phyloP scores from a whole-genome alignment of 2,329 filamentous ascomycete genomes.

The Byssoonygena ceratinophila region DNA sequence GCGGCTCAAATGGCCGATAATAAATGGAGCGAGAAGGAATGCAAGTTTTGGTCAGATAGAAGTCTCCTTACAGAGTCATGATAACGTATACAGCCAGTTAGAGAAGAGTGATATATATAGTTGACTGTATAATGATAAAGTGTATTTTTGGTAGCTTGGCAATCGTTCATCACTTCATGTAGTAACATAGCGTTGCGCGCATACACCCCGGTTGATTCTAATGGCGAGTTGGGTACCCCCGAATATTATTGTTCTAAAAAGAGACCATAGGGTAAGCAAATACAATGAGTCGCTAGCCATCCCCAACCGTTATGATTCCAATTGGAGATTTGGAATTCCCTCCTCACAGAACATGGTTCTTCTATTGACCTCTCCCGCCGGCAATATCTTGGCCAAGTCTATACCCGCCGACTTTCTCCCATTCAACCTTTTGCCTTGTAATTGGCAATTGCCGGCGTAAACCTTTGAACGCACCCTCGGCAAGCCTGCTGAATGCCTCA shows the following conservation, averaged over 20 bases:
- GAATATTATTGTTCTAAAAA: background rate
- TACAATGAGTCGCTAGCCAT: background rate
- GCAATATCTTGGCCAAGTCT: conserved; percentile 71
- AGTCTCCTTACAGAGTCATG: conserved; percentile 17
- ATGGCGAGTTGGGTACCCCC: background rate
- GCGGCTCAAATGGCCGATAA: conserved; percentile 35
- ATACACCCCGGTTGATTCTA: background rate
- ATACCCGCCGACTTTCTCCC: conserved; percentile 96
- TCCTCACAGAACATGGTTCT: background rate
- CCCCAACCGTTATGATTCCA: background rate
- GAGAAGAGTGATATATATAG: too few species aligned
- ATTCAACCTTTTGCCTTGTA: conserved; percentile 97
- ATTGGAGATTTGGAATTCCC: background rate
- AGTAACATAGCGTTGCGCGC: background rate
- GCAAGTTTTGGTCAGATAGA: conserved; percentile 38
- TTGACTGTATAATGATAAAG: too few species aligned
- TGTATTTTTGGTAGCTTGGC: background rate
- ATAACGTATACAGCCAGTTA: background rate
- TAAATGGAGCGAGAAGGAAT: conserved; percentile 37
- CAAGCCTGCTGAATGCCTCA: conserved; percentile 73
- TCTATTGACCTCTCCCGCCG: conserved; percentile 43
- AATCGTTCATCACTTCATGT: background rate
- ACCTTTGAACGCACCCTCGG: conserved; percentile 90
- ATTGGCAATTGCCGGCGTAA: conserved; percentile 87
- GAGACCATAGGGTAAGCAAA: background rate